Evolutionary conservation across 495 filamentous ascomycete genomes (phyloP), one percentile per base, ranked within the genome.

Genomic region (Penicillium longicatenatum): DNA sequence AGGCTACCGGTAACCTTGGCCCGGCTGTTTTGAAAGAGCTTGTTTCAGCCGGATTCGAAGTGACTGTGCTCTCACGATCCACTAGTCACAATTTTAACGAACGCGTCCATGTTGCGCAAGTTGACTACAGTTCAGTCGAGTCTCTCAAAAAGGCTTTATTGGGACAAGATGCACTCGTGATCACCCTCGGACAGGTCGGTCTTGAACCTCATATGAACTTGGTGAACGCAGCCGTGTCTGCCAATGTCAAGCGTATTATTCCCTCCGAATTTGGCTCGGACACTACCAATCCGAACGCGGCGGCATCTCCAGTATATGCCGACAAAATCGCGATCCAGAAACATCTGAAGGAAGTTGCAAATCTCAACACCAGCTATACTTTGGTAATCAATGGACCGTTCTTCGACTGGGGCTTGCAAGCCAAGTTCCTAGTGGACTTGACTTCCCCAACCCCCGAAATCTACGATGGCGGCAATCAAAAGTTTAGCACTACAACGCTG

Each of bases 211-310:
- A 88, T 52, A 64, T 62, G 12, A 45, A 60, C 0, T 71, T 86
- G 21, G 78, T 89, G 16, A 83, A 89, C 55, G 87, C 86, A 0
- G 77, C 84, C 0, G 64, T 84, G n/a, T 75, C 76, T 0, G 85
- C 82, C 2, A 77, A 79, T n/a, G 84, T 89, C 4, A 75, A 77
- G 63, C 80, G 85, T 17, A 84, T 89, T 56, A 76, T 89, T 50
- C 87, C 85, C 0, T 82, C 79, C 17, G 84, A 87, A 60, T 90
- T 84, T 55, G 87, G 86, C 29, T 72, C 63, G 43, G 70, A 84
- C 50, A 69, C 69, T 4, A 60, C 76, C 52, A 79, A 85, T 46
- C 63, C 70, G 7, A 68, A 72, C 5, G 52, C 58, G 4, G 44
- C 58, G 9, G 48, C 58, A 6, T 62, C 80, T 1, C 73, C 76